phyloP scores from a whole-genome alignment of 2,329 filamentous ascomycete genomes.

The Neofusicoccum kwambonambiense region DNA sequence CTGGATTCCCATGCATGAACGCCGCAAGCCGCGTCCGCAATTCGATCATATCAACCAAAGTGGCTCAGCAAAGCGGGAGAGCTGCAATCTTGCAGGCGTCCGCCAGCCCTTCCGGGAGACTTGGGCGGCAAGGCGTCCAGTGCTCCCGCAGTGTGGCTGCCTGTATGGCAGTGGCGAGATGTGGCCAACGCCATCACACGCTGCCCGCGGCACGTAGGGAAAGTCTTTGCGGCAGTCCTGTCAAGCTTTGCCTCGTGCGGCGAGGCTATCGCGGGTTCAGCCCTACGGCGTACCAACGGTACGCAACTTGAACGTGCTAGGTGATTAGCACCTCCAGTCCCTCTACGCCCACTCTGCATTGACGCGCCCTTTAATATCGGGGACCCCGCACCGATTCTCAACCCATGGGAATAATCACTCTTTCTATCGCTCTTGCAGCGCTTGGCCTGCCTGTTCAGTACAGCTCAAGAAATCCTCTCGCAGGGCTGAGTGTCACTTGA shows the following conservation, averaged over 20 bases:
- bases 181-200: conserved; percentile 1
- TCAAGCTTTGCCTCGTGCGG: conserved; percentile 11
- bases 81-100: conserved; percentile 13
- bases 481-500: conserved; percentile 7
- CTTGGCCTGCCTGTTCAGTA: not conserved
- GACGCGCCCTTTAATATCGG: conserved; percentile 16
- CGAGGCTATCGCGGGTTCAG: not conserved
- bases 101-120: conserved; percentile 1
- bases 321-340: not conserved
- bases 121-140: conserved; percentile 12
- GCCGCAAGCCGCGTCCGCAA: conserved; percentile 13
- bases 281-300: not conserved
- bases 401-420: not conserved
- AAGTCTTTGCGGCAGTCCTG: not conserved
- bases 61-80: conserved; percentile 12
- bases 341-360: not conserved
- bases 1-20: conserved; percentile 14
- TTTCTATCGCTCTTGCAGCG: not conserved
- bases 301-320: not conserved
- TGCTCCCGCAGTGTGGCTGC: conserved; percentile 2
- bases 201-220: not conserved
- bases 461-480: not conserved
- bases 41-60: conserved; percentile 11
- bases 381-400: not conserved
- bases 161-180: not conserved